A percentile compares a stretch with the other conserved stretches of the same genome.
Evolutionary conservation across 768 basidiomycete species (phyloP).

Genomic region (Rhodosporidiobolus odoratus): DNA sequence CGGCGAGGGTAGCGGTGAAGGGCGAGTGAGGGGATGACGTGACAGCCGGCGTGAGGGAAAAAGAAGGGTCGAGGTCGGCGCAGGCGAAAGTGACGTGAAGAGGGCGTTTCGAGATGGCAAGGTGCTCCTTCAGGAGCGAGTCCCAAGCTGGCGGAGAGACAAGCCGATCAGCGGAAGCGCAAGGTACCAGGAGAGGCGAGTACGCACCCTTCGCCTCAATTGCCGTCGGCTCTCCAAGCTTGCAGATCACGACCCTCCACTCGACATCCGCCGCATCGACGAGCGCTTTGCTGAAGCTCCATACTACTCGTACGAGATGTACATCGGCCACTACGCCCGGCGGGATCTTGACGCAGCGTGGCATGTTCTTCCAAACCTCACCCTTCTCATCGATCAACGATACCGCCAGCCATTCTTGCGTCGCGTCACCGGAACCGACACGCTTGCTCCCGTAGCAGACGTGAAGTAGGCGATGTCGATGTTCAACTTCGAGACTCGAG

Average conservation of each 20-base stretch:
- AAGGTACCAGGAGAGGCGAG: neutral
- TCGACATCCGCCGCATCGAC: slow-evolving; percentile 29
- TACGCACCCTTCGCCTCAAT: slow-evolving; percentile 27
- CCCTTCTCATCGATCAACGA: slow-evolving; percentile 32
- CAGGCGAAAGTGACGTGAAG: slow-evolving; percentile 23
- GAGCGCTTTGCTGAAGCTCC: slow-evolving; percentile 7
- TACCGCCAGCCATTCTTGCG: slow-evolving; percentile 22
- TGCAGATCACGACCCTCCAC: slow-evolving; percentile 31
- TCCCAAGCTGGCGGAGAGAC: slow-evolving; percentile 20
- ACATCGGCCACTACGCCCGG: slow-evolving; percentile 8
- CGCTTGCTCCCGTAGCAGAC: slow-evolving; percentile 17
- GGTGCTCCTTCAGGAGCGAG: slow-evolving; percentile 22
- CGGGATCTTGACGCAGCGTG: slow-evolving; percentile 18
- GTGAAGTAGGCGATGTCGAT: slow-evolving; percentile 36
- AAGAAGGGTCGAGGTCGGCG: slow-evolving; percentile 17
- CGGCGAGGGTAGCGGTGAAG: neutral
- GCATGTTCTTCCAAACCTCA: slow-evolving; percentile 28
- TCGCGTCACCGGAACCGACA: neutral
- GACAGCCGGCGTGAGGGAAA: neutral
- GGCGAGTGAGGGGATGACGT: neutral
- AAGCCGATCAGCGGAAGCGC: neutral
- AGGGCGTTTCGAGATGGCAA: slow-evolving; percentile 1
- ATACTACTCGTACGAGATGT: slow-evolving; percentile 19
- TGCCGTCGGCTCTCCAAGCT: slow-evolving; percentile 14
- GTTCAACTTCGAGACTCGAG: slow-evolving; percentile 24